Base-by-base conservation (phyloP, 2,329 filamentous ascomycete genomes). In the Clonostachys sp. region DNA sequence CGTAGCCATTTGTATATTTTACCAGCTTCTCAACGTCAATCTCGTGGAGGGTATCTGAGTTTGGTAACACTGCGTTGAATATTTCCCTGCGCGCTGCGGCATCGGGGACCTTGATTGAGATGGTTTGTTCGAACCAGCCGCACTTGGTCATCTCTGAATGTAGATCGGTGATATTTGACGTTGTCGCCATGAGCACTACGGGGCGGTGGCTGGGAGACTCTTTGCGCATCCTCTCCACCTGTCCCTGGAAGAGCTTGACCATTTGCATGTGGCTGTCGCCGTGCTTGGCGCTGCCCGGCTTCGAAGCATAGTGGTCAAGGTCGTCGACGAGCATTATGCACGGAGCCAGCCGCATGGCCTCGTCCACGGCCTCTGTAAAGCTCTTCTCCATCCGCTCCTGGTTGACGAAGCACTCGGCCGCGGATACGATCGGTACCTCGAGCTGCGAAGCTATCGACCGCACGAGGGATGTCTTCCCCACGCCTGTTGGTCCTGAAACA, bases 261-360 rank as follows among this genome's bases (percentile, higher is more conserved):
- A 95, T 94, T 46, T 91, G 77, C 60, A 90, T 89, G 62, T 96
- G 91, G 82, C 95, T 92, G 54, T 96, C 90, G 58, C 87, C 85
- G 58, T 94, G 87, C 2, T 87, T 83, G 47, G 82, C 88, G 52
- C 95, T 89, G 48, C 87, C 78, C 3, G 58, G 55, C 63, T 95
- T 95, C 0, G 91, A 89, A 57, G 97, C 94, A 5, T 87, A 86
- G 48, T 55, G 53, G 64, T 99, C 91, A 45, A 97, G 89, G 56
- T 96, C 87, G 55, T 96, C 91, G 48, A 97, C 87, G 59, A 96
- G 95, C 5, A 99, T 78, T 6, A 99, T 75, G 58, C 90, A 95
- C 0, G 94, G 94, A 0, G 92, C 91, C 36, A 91, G 77, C 47
- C 82, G 80, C 62, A 89, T 89, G 0, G 94, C 94, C 59, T 94